Evolutionary conservation across 805 yeast genomes (phyloP).

Genomic region (Ogataea siamensis): DNA sequence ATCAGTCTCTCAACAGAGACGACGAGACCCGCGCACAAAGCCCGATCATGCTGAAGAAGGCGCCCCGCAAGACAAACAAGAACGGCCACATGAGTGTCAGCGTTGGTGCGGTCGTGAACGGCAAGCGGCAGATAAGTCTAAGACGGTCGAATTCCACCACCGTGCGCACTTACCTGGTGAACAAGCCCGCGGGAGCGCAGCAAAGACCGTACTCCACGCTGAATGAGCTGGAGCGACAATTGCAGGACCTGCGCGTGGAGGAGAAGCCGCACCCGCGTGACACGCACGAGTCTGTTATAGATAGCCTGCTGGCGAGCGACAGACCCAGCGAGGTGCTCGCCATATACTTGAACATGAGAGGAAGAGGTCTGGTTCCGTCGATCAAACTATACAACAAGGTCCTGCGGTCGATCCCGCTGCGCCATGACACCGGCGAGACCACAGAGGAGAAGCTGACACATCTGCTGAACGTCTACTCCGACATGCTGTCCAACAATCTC

Average conservation of each 20-base stretch:
- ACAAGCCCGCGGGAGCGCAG: background rate
- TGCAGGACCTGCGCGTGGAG: constrained; percentile 10
- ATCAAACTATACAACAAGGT: constrained; percentile 53
- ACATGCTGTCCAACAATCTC: constrained; percentile 49
- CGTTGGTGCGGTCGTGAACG: constrained; percentile 21
- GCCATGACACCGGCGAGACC: constrained; percentile 51
- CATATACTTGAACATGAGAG: constrained; percentile 31
- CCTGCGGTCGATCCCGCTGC: constrained; percentile 48
- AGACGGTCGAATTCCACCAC: constrained; percentile 32
- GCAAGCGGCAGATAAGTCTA: constrained; percentile 25
- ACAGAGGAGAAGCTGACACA: constrained; percentile 61
- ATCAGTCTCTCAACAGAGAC: constrained; percentile 22
- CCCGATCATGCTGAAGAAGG: constrained; percentile 26
- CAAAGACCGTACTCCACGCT: constrained; percentile 12
- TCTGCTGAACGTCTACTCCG: constrained; percentile 66
- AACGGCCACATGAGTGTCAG: constrained; percentile 33
- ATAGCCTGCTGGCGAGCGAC: constrained; percentile 20
- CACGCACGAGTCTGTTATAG: constrained; percentile 25
- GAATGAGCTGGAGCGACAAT: constrained; percentile 18
- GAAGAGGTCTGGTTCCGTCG: constrained; percentile 44
- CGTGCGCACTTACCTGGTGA: constrained; percentile 28
- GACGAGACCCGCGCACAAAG: constrained; percentile 15
- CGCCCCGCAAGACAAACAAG: constrained; percentile 26
- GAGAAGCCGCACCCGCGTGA: constrained; percentile 4
- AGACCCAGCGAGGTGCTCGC: constrained; percentile 37